phyloP scores from a whole-genome alignment of 2,329 filamentous ascomycete species.

The Aschersonia sp. region DNA sequence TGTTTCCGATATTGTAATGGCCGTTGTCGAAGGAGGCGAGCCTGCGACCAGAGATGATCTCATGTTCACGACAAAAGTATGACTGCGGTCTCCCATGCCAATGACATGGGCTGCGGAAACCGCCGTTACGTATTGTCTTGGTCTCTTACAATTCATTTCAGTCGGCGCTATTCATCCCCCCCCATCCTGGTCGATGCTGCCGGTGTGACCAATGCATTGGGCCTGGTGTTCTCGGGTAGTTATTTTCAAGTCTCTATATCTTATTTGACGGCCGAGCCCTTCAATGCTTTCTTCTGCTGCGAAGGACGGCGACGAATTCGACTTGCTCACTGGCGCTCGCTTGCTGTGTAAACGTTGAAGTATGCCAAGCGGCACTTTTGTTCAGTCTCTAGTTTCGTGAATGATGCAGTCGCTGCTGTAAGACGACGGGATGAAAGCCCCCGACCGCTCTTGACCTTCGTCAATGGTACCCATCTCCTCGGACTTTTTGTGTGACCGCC shows the following conservation, averaged over 20 bases:
- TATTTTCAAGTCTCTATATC: no score
- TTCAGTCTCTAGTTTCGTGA: no score
- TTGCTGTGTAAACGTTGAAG: no score
- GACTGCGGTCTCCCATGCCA: background rate
- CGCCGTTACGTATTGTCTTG: background rate
- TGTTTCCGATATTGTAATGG: no score
- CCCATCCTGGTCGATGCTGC: background rate
- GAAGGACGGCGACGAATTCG: no score
- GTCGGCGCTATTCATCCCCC: background rate
- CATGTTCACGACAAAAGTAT: background rate
- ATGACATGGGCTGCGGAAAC: background rate
- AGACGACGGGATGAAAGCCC: no score
- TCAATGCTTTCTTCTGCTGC: no score
- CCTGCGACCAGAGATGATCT: background rate
- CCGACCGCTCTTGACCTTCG: background rate
- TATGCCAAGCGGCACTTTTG: no score
- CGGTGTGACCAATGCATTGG: background rate
- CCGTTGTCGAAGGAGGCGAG: slow-evolving; percentile 1
- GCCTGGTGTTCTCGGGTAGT: no score
- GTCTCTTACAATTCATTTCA: background rate
- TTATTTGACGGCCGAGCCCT: no score
- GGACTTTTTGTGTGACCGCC: background rate
- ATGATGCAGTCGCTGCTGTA: no score
- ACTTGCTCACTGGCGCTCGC: no score
- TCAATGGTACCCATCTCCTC: background rate